These are phyloP conservation scores for Chlorella sp. DNA, from an alignment of 139 green algal genomes.

Conservation along the genomic window DNA sequence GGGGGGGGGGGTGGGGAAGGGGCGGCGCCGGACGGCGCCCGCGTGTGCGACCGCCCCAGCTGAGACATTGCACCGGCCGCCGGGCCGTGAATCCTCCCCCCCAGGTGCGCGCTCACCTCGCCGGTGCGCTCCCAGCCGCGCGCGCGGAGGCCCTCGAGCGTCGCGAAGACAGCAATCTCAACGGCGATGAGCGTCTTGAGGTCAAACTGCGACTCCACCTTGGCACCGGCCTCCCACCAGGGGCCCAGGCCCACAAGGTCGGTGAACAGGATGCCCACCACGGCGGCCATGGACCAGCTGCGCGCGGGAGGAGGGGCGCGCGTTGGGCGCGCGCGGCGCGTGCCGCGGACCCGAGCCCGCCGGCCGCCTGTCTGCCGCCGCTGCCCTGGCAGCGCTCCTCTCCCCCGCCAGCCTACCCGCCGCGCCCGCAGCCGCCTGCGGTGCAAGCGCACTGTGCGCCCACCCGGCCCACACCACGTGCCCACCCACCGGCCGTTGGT, in stretches of 20 bases:
- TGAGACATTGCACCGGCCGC: background rate
- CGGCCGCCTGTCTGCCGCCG: too few species aligned
- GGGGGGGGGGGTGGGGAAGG: background rate
- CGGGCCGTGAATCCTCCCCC: background rate
- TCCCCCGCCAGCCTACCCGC: too few species aligned
- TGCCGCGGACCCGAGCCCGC: too few species aligned
- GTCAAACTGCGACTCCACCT: constrained; percentile 43
- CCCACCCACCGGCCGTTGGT: constrained; percentile 90
- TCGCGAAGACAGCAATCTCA: constrained; percentile 59
- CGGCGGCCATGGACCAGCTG: constrained; percentile 88
- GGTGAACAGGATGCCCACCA: constrained; percentile 85
- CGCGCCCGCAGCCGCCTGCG: too few species aligned
- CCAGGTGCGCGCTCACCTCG: constrained; percentile 49
- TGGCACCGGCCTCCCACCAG: constrained; percentile 81
- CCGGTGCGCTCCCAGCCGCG: constrained; percentile 85
- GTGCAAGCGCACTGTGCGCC: too few species aligned
- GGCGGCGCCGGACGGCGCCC: too few species aligned
- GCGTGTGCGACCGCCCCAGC: too few species aligned
- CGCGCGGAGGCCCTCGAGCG: constrained; percentile 85
- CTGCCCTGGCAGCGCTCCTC: too few species aligned
- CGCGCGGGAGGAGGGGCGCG: too few species aligned
- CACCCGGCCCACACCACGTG: too few species aligned
- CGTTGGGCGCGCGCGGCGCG: too few species aligned
- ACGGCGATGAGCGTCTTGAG: constrained; percentile 70
- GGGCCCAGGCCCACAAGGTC: constrained; percentile 70